A percentile compares a stretch with the other conserved stretches of the same genome.
Evolutionary conservation across 2,329 filamentous ascomycete species (phyloP).

Genomic region (Akanthomyces muscarius): DNA sequence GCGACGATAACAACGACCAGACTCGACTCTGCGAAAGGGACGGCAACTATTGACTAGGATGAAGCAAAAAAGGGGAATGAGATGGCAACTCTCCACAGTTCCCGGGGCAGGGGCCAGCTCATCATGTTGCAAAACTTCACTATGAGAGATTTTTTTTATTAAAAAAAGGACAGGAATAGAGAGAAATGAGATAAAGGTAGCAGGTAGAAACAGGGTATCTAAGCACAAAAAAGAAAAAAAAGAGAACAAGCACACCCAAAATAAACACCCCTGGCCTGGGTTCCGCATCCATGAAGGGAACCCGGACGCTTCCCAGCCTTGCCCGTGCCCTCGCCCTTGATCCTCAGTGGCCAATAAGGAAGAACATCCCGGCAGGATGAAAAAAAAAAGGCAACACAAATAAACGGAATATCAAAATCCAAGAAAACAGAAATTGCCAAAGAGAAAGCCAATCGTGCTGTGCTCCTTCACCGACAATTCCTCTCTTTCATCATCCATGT

Average conservation of each 20-base stretch:
- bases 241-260: background rate
- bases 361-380: background rate
- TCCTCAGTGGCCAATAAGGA: background rate
- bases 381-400: background rate
- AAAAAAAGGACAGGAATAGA: background rate
- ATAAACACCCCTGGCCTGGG: background rate
- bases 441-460: background rate
- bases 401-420: background rate
- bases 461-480: background rate
- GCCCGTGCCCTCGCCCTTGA: background rate
- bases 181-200: background rate
- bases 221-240: background rate
- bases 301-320: constrained; percentile 5
- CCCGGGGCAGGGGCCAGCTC: background rate
- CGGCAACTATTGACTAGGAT: too few species aligned
- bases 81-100: background rate
- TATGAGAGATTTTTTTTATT: background rate
- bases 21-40: too few species aligned
- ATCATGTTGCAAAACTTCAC: background rate
- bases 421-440: background rate
- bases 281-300: background rate
- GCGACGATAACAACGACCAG: too few species aligned
- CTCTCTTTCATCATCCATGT: background rate
- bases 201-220: background rate
- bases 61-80: background rate